These are phyloP conservation scores for Sechiopsis laciniata DNA, from an alignment of 306 rosid genomes.

Conservation along the genomic window DNA sequence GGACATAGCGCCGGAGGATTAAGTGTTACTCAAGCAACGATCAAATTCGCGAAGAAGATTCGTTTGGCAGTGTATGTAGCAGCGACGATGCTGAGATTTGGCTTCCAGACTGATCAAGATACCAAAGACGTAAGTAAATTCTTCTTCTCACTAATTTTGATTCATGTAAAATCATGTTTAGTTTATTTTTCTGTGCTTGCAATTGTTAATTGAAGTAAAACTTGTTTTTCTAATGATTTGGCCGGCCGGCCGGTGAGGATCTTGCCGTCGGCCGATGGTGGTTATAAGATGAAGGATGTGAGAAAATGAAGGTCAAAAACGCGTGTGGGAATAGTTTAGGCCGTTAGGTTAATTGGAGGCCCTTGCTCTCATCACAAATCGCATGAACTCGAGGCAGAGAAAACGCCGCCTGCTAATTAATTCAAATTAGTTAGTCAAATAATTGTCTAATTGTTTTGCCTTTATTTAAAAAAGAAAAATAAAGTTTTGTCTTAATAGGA, in stretches of 20 bases:
- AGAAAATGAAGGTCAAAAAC: neutral
- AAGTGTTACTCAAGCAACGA: conserved; percentile 65
- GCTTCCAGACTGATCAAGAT: conserved; percentile 57
- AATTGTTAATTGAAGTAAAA: neutral
- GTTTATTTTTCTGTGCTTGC: neutral
- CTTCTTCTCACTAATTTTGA: conserved; percentile 6
- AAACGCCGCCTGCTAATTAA: neutral
- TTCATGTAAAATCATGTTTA: neutral
- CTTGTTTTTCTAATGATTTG: neutral
- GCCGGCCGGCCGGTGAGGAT: neutral
- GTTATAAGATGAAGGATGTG: neutral
- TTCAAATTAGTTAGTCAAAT: neutral
- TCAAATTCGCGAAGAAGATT: conserved; percentile 62
- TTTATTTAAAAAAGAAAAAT: neutral
- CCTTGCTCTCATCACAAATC: neutral
- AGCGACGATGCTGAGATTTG: conserved; percentile 81
- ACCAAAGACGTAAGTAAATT: conserved; percentile 29
- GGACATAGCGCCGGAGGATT: conserved; percentile 97
- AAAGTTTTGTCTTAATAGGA: conserved; percentile 1
- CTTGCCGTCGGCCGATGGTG: conserved; percentile 7
- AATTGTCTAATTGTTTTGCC: neutral
- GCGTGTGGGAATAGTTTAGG: neutral
- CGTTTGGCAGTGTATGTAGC: conserved; percentile 65
- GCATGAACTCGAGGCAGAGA: conserved; percentile 5
- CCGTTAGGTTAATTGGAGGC: neutral